Percentiles rank a stretch among this genome's conserved stretches.
Conservation (phyloP, 2,329 filamentous ascomycete species). For the Saccharata proteae region DNA sequence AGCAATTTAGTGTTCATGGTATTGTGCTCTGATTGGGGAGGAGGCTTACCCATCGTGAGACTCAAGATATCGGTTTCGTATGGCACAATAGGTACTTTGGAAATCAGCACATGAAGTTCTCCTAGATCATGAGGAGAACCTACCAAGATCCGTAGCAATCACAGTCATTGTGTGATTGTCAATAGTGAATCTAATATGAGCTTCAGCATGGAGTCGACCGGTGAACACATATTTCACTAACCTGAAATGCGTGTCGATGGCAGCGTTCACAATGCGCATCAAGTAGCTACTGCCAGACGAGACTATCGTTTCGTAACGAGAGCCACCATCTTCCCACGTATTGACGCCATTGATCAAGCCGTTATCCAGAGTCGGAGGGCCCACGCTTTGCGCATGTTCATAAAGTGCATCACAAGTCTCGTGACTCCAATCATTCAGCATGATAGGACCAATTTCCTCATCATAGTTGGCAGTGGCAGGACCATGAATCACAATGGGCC, state of each 20-base stretch:
- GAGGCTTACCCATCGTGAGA: constrained; percentile 8
- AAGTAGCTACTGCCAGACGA: constrained; percentile 29
- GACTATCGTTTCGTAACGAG: constrained; percentile 14
- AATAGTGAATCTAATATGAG: neutral
- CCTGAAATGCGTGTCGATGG: constrained; percentile 25
- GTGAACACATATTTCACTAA: constrained; percentile 27
- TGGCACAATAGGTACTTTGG: constrained; percentile 27
- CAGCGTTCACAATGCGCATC: constrained; percentile 30
- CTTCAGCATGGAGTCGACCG: no score
- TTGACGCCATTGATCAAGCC: constrained; percentile 9
- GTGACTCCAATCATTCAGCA: constrained; percentile 55
- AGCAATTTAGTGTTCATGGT: constrained; percentile 16
- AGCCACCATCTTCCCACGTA: constrained; percentile 11
- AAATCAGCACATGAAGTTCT: no score
- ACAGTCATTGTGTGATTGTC: constrained; percentile 22
- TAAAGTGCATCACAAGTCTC: constrained; percentile 2
- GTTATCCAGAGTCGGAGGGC: constrained; percentile 4
- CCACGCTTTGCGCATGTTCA: constrained; percentile 12
- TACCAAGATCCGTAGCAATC: constrained; percentile 22
- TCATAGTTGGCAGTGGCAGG: constrained; percentile 35
- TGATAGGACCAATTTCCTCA: constrained; percentile 39
- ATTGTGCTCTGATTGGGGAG: neutral
- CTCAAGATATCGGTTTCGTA: constrained; percentile 17
- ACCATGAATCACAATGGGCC: constrained; percentile 28
- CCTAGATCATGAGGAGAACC: no score